Base-by-base conservation (phyloP, 768 basidiomycete genomes). In the Termitomyces sp. region DNA sequence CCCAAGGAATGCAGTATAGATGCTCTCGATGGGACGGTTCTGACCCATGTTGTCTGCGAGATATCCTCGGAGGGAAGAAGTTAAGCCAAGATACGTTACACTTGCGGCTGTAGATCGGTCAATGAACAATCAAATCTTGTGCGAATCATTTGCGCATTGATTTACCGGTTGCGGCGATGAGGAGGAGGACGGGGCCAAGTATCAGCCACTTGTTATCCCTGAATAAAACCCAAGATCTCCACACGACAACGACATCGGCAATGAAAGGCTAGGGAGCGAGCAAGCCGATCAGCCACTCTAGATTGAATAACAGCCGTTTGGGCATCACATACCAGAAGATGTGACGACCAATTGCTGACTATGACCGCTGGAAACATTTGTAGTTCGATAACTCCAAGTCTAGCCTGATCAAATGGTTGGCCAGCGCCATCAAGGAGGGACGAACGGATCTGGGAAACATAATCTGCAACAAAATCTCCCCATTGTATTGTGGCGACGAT, bases 191-290 rank as follows among this genome's bases (percentile, higher is more conserved):
- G 32, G 48, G 61, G 20, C 51, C 53, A 5, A 33, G 14, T 48
- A 61, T 55, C n/a, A 61, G n/a, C 52, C 61, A 53, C 36, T 36
- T 53, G 20, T 55, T 53, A 5, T 56, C 38, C 16, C 14, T 50
- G 49, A 50, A 62, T 12, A 58, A 35, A 4, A 53, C 61, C 61
- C 57, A 62, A 13, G 57, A 57, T 33, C 61, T 58, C 61, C 61
- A 62, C 4, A 62, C 53, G 30, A 62, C 49, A 33, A 62, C 28
- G 8, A 51, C 30, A 35, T 62, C 61, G 14, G 57, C 52, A 12
- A 62, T 50, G 6, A 62, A 49, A 4, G 61, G 61, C 49, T 50
- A n/a, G 3, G 16, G 28, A 4, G 16, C 23, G 2, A 23, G 23
- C 23, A 48, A 30, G 47, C 7, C 18, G 23, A n/a, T 20, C 9